Percentiles rank a stretch among this genome's conserved stretches.
Conservation (phyloP, 75 land plant species). For the Cunninghamia lanceolata region DNA sequence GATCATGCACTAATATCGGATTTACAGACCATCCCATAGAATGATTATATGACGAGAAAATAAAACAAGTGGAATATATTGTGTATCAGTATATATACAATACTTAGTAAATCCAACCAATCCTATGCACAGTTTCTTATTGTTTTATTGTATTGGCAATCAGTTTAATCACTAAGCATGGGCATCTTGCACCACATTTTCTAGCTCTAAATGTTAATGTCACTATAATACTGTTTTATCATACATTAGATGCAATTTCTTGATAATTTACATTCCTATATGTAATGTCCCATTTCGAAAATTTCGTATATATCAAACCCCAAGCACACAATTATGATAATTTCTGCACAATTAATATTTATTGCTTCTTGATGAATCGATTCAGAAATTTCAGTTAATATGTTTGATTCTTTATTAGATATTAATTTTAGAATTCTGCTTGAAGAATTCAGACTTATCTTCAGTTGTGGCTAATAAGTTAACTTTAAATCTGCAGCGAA, state of each 20-base stretch:
- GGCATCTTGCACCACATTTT: not conserved
- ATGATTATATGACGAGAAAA: not conserved
- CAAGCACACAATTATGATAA: too few species aligned
- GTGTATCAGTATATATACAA: not conserved
- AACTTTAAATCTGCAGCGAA: too few species aligned
- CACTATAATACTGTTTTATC: not conserved
- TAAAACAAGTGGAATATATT: not conserved
- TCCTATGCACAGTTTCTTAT: not conserved
- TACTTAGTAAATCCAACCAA: not conserved
- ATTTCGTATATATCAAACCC: too few species aligned
- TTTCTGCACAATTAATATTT: too few species aligned
- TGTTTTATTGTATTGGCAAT: not conserved
- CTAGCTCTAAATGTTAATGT: not conserved
- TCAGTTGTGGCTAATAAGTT: too few species aligned
- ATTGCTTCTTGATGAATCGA: too few species aligned
- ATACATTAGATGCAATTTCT: not conserved
- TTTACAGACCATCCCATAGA: not conserved
- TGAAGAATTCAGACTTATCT: too few species aligned
- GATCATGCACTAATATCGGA: too few species aligned
- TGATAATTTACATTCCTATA: not conserved
- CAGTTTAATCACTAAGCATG: not conserved
- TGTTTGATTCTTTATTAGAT: too few species aligned
- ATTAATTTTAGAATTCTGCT: too few species aligned
- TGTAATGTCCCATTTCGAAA: too few species aligned
- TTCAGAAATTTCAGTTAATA: too few species aligned